Evolutionary conservation across 441 rosid genomes (phyloP), one percentile per base, ranked within the genome.

Genomic region (Mallotus repandus): DNA sequence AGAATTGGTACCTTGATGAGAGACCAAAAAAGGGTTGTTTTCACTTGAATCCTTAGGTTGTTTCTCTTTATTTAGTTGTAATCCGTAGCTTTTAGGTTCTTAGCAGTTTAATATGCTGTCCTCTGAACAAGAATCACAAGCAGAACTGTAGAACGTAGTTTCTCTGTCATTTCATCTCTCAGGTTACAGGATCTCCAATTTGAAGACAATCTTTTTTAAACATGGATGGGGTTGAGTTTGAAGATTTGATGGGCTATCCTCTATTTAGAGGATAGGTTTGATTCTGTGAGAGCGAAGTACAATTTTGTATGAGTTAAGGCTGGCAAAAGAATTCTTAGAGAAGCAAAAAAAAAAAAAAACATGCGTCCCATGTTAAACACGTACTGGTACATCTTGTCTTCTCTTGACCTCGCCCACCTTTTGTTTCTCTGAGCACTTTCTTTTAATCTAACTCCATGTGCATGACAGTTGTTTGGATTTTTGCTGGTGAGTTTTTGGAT

Each of bases 391-490:
- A 63, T 55, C 61, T 59, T 63, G 69, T 68, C 77, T 68, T 67
- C 69, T 32, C 60, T 54, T 64, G 53, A 52, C 48, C 45, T 61
- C 59, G 3, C 45, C 29, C 62, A 43, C 53, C 57, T 69, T 49
- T 63, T 66, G 19, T 49, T 43, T 54, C 71, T 32, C 25, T 52
- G 58, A 22, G 57, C 81, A 77, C 32, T 63, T 45, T 66, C 58
- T 50, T 4, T 67, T 70, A 49, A 29, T 55, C 73, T 68, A 48
- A 67, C 49, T 13, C 72, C 81, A 74, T 74, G 73, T 71, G 81
- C 77, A 14, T 71, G 77, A 56, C 81, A 77, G 76, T 79, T 66
- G 62, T 67, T 66, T 58, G 14, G 43, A 63, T 69, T 49, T 48
- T 49, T 46, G 5, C 56, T 13, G 2, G 52, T 21, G 19, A 68